Base-by-base conservation (phyloP, 805 yeast species). In the Brettanomyces custersianus region DNA sequence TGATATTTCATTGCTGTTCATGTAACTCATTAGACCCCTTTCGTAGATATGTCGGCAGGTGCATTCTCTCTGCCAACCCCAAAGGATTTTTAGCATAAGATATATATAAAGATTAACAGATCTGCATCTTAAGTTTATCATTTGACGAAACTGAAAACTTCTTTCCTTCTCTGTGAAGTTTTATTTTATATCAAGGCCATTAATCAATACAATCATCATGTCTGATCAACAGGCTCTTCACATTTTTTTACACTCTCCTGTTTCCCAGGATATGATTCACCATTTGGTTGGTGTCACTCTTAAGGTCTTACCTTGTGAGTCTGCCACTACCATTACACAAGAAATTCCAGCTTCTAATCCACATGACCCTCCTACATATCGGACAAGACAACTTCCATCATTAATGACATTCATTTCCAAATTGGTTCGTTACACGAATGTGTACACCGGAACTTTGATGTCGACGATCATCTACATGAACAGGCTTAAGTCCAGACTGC, bases 361-460 rank as follows among this genome's bases (percentile, higher is more conserved):
- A 37, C 47, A 54, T 38, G 45, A 57, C 12, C 54, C 57, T n/a
- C 47, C 57, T 25, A 43, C 49, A 37, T 35, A 45, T 24, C 58
- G 59, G 39, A 60, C 58, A 19, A 66, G 60, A 45, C 68, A 63
- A 34, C 62, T 73, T 36, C 88, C 90, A 10, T 78, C 87, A 5
- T 64, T 82, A 44, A 77, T 74, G 79, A 74, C 83, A 0, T 82
- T 82, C 59, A 76, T 82, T 49, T 72, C 80, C 40, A 75, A 69
- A 48, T 62, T 82, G 51, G 85, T 82, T 26, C 69, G 82, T 52
- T 72, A 79, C 62, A 77, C 87, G 21, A 80, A 80, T 49, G 86
- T 82, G n/a, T 77, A 80, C 57, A 77, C 87, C 3, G 86, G 88
- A 27, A 81, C 88, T 13, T 63, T 82, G 45, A 70, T 82, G 72